Evolutionary conservation across 176 grass and related monocot species (phyloP).

Genomic region (Aegilops longissima): DNA sequence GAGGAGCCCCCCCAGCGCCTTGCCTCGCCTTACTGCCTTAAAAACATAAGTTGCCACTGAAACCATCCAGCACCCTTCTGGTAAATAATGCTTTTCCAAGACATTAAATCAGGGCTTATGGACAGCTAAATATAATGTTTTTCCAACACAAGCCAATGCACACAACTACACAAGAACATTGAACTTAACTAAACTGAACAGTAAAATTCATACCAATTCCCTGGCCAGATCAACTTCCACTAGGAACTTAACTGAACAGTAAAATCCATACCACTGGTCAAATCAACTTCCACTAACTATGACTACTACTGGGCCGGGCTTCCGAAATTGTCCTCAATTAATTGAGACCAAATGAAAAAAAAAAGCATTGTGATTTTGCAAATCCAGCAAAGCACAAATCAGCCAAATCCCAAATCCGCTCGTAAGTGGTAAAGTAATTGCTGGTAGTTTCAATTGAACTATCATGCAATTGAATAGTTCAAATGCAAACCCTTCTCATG

Average conservation of each 20-base stretch:
- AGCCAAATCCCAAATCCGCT: background rate
- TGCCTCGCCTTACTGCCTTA: too few relatives aligned
- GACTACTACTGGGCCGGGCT: background rate
- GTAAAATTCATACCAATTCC: background rate
- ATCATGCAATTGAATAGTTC: background rate
- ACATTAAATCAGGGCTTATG: background rate
- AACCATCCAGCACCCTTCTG: background rate
- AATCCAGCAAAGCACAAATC: constrained; percentile 14
- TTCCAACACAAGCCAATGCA: background rate
- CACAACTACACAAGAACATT: background rate
- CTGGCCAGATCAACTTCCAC: background rate
- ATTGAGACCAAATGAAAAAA: background rate
- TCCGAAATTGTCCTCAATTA: constrained; percentile 9
- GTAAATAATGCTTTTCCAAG: constrained; percentile 1
- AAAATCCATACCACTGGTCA: background rate
- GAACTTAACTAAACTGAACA: background rate
- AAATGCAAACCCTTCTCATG: constrained; percentile 15
- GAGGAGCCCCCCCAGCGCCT: too few relatives aligned
- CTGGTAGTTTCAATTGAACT: background rate
- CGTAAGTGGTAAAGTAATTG: background rate
- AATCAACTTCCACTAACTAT: constrained; percentile 15
- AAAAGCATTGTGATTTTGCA: background rate
- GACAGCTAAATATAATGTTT: background rate
- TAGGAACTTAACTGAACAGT: constrained; percentile 2
- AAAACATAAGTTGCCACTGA: background rate